phyloP scores from a whole-genome alignment of 75 land plant genomes.

The Azolla pinnata region DNA sequence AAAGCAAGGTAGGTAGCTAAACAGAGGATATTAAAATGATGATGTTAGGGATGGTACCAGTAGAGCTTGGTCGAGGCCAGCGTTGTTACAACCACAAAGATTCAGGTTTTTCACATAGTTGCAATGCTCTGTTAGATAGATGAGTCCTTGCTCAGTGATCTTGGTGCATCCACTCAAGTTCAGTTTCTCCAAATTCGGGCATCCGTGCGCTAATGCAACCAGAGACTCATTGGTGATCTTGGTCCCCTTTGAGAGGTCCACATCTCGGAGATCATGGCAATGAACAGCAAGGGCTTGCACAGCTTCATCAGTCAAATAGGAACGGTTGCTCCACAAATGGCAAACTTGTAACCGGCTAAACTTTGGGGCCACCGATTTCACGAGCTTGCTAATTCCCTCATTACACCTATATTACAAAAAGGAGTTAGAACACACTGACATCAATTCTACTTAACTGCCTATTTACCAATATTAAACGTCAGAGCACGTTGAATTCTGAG shows the following conservation, averaged over 20 bases:
- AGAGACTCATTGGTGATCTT: conserved; percentile 66
- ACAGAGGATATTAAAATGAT: too few relatives aligned
- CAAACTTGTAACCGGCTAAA: conserved; percentile 57
- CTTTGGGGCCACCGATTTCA: conserved; percentile 66
- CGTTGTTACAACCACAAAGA: conserved; percentile 84
- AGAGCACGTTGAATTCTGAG: too few relatives aligned
- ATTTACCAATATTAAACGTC: too few relatives aligned
- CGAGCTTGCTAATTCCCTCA: conserved; percentile 66
- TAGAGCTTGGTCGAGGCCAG: conserved; percentile 70
- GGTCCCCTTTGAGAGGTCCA: conserved; percentile 72
- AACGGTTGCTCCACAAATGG: conserved; percentile 50
- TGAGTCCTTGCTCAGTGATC: conserved; percentile 65
- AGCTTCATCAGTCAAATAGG: conserved; percentile 63
- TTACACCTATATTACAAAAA: conserved; percentile 62
- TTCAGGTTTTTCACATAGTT: conserved; percentile 51
- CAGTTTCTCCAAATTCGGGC: conserved; percentile 59
- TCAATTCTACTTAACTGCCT: too few relatives aligned
- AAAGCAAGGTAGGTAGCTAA: too few relatives aligned
- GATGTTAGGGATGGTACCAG: conserved; percentile 47
- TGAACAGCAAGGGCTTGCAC: conserved; percentile 51
- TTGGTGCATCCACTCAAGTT: conserved; percentile 79
- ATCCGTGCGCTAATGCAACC: conserved; percentile 63
- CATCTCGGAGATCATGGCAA: conserved; percentile 67
- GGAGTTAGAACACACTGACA: too few relatives aligned
- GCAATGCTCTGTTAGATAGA: conserved; percentile 45